Base-by-base conservation (phyloP, 345 rosid genomes). In the Moricandia moricandioides region DNA sequence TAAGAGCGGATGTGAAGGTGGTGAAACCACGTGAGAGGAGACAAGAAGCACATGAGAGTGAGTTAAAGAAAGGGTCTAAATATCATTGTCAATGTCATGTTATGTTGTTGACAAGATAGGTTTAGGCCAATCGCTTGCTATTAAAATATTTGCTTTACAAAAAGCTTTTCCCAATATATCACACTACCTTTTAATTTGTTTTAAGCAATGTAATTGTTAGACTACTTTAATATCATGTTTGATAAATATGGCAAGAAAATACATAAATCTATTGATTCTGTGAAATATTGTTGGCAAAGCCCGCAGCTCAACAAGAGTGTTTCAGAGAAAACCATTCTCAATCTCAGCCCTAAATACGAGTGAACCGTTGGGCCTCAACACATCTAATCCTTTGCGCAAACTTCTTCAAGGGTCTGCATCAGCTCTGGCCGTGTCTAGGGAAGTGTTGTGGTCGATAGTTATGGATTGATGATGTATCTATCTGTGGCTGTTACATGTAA, bases 21-120 rank as follows among this genome's bases (percentile, higher is more conserved):
- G 76, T 58, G 72, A 58, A 70, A 64, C 80, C 80, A 71, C 72
- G 81, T 59, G 77, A 60, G 73, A 72, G 68, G 73, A 61, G 81
- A 78, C 77, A 72, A 67, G 33, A 67, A 72, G 70, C 81, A 78
- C 81, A 67, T 72, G 81, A 78, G 68, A 18, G 58, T 78, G 73
- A 51, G 63, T 31, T 57, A 64, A 60, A 66, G 65, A 21, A 52
- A 45, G 61, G 60, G 26, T 52, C 69, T 69, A 69, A 30, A 66
- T 68, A 39, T 61, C 64, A 54, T 52, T 69, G 57, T 63, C 60
- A 64, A 30, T 43, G 51, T 43, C 75, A 56, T 70, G 75, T 63
- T 70, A 70, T 56, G 67, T 76, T 69, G 29, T 21, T 59, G 66
- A 76, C 55, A 70, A 76, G 52, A 70, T 70, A 2, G 75, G 71